A percentile compares a stretch with the other conserved stretches of the same genome.
These are phyloP conservation scores for Stephania yunnanensis DNA, from an alignment of 164 flowering plant genomes.

Conservation along the genomic window DNA sequence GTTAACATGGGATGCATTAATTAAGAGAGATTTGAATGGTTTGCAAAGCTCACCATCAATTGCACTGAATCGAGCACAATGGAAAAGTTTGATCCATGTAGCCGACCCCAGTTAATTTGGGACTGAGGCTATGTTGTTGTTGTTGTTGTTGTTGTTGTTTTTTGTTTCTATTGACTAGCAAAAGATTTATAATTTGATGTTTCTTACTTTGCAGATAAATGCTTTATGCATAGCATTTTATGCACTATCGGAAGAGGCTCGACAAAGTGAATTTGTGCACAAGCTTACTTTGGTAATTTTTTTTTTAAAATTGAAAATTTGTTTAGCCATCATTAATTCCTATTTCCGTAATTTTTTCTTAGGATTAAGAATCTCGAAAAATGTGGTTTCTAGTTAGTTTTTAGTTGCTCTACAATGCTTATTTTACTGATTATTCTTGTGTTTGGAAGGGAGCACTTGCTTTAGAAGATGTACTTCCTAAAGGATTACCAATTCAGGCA, in stretches of 20 bases:
- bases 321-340: no score
- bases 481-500: constrained; percentile 71
- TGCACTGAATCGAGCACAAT: no score
- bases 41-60: no score
- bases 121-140: no score
- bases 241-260: constrained; percentile 91
- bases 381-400: background rate
- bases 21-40: no score
- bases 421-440: background rate
- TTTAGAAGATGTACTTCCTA: constrained; percentile 84
- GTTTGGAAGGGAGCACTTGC: constrained; percentile 75
- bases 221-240: constrained; percentile 95
- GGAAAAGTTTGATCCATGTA: no score
- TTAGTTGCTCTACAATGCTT: no score
- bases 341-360: background rate
- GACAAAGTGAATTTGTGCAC: constrained; percentile 79
- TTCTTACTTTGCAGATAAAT: constrained; percentile 52
- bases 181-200: constrained; percentile 7
- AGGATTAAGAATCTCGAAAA: background rate
- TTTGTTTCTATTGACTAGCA: background rate
- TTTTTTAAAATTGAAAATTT: background rate
- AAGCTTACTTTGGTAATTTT: constrained; percentile 81
- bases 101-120: no score
- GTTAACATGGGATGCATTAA: no score
- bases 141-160: no score